These are phyloP conservation scores for Dactylella cylindrospora DNA, from an alignment of 2,329 filamentous ascomycete genomes.

Conservation along the genomic window DNA sequence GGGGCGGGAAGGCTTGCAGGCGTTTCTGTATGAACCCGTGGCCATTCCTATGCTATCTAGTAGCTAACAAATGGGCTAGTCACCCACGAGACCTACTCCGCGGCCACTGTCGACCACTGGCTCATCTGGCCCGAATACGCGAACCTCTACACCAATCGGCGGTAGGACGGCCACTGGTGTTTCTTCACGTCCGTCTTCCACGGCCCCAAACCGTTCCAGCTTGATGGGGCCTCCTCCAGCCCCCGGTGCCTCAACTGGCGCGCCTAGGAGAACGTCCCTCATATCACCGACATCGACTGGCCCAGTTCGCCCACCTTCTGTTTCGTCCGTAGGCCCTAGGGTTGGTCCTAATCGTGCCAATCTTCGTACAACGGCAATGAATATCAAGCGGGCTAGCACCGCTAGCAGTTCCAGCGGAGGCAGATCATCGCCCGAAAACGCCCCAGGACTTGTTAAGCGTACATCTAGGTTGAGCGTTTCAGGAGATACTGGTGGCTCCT, in stretches of 20 bases:
- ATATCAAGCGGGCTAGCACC: slow-evolving; percentile 20
- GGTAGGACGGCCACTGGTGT: slow-evolving; percentile 24
- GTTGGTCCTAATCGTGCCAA: slow-evolving; percentile 16
- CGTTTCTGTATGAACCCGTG: slow-evolving; percentile 16
- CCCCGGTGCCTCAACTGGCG: slow-evolving; percentile 9
- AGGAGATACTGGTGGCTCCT: slow-evolving; percentile 9
- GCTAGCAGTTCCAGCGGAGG: slow-evolving; percentile 48
- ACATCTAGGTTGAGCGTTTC: slow-evolving; percentile 35
- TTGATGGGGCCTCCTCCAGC: slow-evolving; percentile 35
- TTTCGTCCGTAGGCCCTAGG: slow-evolving; percentile 23
- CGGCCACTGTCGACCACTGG: slow-evolving; percentile 32
- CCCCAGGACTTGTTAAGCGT: slow-evolving; percentile 31
- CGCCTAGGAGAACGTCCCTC: slow-evolving; percentile 20
- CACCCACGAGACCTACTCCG: slow-evolving; percentile 35
- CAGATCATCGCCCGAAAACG: slow-evolving; percentile 52
- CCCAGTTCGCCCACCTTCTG: slow-evolving; percentile 26
- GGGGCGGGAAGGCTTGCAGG: slow-evolving; percentile 12
- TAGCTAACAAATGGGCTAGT: slow-evolving; percentile 15
- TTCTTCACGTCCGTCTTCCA: slow-evolving; percentile 17
- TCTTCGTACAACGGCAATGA: slow-evolving; percentile 24
- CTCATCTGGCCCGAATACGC: slow-evolving; percentile 26
- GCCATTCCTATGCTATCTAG: no score
- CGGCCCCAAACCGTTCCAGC: slow-evolving; percentile 15
- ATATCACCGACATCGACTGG: slow-evolving; percentile 22
- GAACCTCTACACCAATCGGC: slow-evolving; percentile 37